phyloP scores from a whole-genome alignment of 2,329 filamentous ascomycete species.

The Diaporthe batatas region DNA sequence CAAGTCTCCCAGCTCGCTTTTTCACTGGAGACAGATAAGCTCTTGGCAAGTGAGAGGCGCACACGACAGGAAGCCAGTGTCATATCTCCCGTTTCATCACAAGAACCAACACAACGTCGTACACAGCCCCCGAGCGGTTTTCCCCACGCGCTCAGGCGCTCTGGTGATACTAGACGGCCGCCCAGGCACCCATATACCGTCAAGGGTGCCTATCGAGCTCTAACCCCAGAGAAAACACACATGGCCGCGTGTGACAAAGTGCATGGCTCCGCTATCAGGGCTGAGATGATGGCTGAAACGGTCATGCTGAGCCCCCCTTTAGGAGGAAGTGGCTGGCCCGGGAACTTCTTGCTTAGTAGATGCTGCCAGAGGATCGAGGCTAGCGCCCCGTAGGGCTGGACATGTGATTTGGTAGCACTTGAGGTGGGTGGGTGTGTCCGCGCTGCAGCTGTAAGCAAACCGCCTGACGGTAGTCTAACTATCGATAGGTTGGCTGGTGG shows the following conservation, averaged over 20 bases:
- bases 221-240: neutral
- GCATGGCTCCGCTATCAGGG: conserved; percentile 24
- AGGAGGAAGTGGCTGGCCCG: conserved; percentile 22
- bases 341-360: conserved; percentile 21
- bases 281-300: conserved; percentile 12
- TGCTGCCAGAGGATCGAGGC: conserved; percentile 11
- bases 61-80: neutral
- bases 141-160: neutral
- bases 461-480: neutral
- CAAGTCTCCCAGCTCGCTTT: too few species aligned
- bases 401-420: conserved; percentile 5
- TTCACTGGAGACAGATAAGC: too few species aligned
- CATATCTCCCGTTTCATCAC: neutral
- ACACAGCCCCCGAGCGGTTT: neutral
- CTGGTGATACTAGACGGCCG: neutral
- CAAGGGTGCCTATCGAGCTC: neutral
- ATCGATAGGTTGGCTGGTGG: neutral
- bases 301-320: conserved; percentile 7
- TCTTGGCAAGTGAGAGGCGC: neutral
- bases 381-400: conserved; percentile 25
- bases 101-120: neutral
- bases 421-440: neutral
- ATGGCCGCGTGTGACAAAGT: neutral
- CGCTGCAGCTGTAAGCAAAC: neutral
- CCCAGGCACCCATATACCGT: conserved; percentile 13